Percentiles rank a stretch among this genome's conserved stretches.
Conservation (phyloP, 2,329 filamentous ascomycete genomes). For the Aspergillus viridinutans region DNA sequence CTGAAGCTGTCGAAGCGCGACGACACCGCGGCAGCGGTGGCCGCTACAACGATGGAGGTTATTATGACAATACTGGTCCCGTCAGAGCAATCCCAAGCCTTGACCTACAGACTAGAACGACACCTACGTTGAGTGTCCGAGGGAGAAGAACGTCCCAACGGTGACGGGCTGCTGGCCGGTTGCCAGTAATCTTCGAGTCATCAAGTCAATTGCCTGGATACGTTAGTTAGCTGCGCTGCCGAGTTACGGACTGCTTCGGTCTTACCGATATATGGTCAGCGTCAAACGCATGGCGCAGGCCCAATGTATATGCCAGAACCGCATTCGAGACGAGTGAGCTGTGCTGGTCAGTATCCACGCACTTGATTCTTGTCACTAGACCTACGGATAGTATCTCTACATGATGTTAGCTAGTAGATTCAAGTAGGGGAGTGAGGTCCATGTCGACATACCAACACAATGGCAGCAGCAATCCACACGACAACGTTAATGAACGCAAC, state of each 20-base stretch:
- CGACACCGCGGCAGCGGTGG: slow-evolving; percentile 78
- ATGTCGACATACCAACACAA: slow-evolving; percentile 48
- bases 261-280: slow-evolving; percentile 78
- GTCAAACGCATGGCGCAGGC: slow-evolving; percentile 90
- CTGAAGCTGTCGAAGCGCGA: slow-evolving; percentile 76
- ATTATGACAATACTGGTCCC: slow-evolving; percentile 66
- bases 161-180: slow-evolving; percentile 81
- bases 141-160: slow-evolving; percentile 89
- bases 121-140: slow-evolving; percentile 76
- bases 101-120: background rate
- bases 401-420: slow-evolving; percentile 9
- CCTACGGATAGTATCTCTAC: slow-evolving; percentile 36
- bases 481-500: slow-evolving; percentile 52
- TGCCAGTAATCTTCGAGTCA: slow-evolving; percentile 84
- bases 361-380: background rate
- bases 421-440: background rate
- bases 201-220: slow-evolving; percentile 77
- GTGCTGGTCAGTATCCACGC: slow-evolving; percentile 6
- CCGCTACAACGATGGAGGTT: slow-evolving; percentile 87
- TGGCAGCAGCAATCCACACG: slow-evolving; percentile 56
- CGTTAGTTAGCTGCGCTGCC: slow-evolving; percentile 5
- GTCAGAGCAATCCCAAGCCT: slow-evolving; percentile 1
- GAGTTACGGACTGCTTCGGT: background rate
- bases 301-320: slow-evolving; percentile 80
- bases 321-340: slow-evolving; percentile 70